Conservation (phyloP, 805 yeast species). For the Yamadazyma scolyti region DNA sequence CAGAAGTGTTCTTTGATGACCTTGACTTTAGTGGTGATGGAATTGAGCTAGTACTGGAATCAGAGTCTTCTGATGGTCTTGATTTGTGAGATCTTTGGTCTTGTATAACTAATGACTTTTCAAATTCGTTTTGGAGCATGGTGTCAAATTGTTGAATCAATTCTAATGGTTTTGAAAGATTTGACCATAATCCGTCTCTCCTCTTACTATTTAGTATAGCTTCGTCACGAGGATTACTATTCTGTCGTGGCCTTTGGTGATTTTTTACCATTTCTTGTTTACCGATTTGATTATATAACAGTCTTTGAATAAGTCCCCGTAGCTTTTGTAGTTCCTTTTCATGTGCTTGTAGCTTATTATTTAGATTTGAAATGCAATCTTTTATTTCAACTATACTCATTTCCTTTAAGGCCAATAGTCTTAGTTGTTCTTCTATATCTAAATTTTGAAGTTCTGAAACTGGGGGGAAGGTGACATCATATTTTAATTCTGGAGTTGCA, state of each 20-base stretch:
- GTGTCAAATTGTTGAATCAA: conserved; percentile 67
- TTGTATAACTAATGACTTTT: conserved; percentile 30
- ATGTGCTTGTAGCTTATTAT: conserved; percentile 34
- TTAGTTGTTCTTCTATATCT: conserved; percentile 52
- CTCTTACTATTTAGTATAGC: conserved; percentile 28
- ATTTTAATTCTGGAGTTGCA: conserved; percentile 14
- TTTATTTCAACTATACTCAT: conserved; percentile 63
- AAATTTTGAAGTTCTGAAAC: conserved; percentile 21
- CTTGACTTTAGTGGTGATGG: conserved; percentile 24
- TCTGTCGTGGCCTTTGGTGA: conserved; percentile 11
- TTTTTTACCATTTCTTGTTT: too few relatives aligned
- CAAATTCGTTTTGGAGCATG: conserved; percentile 62
- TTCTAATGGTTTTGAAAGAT: conserved; percentile 50
- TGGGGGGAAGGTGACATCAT: conserved; percentile 30
- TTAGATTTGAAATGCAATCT: conserved; percentile 47
- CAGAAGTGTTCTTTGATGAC: conserved; percentile 10
- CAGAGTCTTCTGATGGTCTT: conserved; percentile 24
- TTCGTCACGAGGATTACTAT: conserved; percentile 24
- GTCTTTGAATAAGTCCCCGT: conserved; percentile 44
- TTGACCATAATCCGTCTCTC: conserved; percentile 28
- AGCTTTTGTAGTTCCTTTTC: conserved; percentile 50
- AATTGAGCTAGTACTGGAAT: conserved; percentile 18
- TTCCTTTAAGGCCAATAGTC: conserved; percentile 65
- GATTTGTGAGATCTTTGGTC: conserved; percentile 1
- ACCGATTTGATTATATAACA: conserved; percentile 40